Evolutionary conservation across 139 green algal species (phyloP), one percentile per base, ranked within the genome.

Genomic region (Spirogloea muscicola): DNA sequence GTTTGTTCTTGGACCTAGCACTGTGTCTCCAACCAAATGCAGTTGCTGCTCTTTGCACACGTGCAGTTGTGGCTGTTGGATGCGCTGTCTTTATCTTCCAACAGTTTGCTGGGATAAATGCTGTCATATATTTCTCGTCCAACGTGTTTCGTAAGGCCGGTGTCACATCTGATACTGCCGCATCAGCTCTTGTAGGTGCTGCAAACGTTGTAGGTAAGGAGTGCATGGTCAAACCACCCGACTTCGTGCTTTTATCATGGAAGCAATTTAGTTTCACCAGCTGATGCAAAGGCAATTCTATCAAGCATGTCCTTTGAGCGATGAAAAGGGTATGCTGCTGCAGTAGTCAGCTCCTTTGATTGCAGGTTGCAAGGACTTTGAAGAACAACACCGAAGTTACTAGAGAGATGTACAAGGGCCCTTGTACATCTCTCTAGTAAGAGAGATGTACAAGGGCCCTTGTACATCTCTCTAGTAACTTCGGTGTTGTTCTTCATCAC

Each of bases 71-170:
- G 72, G 16, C 43, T 7, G 40, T 80, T 16, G 79, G 72, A 18
- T 37, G 29, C 40, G 27, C 68, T 42, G 68, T 97, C 34, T 97
- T 97, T 74, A 46, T 93, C 2, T 85, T 96, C 38, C 93, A 97
- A 85, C 94, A 98, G 89, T 93, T 96, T 65, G 84, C 87, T 1
- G 94, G 94, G 80, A 95, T 99, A 83, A 96, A 97, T 87, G 91
- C 91, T 3, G 86, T 98, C 57, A 85, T 97, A 31, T 97, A 95
- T 86, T 97, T 96, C 81, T 93, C 86, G 29, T 91, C 86, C 49
- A 83, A 86, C n/a, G 90, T 98, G 10, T 98, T 99, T 84, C 78
- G 76, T 51, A 46, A 92, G 79, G 94, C 92, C 0, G 94, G 94
- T 33, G 85, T 98, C 16, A 57, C 78, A n/a, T 91, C 84, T 9